A percentile compares a stretch with the other conserved stretches of the same genome.
These are phyloP conservation scores for Cyberlindnera americana DNA, from an alignment of 805 yeast species.

Conservation along the genomic window DNA sequence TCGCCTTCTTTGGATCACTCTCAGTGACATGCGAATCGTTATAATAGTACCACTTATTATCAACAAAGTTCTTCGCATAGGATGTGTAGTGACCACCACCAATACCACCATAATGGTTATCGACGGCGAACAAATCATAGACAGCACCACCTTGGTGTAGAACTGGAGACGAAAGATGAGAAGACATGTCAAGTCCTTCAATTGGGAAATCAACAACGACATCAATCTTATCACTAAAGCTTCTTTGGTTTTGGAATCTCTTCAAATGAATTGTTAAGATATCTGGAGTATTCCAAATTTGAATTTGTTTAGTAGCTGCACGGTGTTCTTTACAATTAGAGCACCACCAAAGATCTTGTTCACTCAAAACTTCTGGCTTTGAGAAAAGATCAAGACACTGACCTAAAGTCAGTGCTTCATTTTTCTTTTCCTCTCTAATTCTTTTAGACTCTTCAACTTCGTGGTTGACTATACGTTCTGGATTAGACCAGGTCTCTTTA, in stretches of 20 bases:
- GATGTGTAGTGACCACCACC: constrained; percentile 99
- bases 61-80: constrained; percentile 73
- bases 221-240: constrained; percentile 86
- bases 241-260: constrained; percentile 79
- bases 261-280: constrained; percentile 85
- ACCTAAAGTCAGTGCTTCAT: constrained; percentile 51
- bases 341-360: constrained; percentile 92
- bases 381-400: constrained; percentile 77
- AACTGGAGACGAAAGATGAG: constrained; percentile 42
- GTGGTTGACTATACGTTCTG: constrained; percentile 46
- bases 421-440: constrained; percentile 27
- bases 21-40: constrained; percentile 77
- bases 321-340: constrained; percentile 85
- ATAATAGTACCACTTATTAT: constrained; percentile 80
- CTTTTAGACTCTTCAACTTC: constrained; percentile 49
- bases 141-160: constrained; percentile 34
- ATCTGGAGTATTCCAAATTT: constrained; percentile 93
- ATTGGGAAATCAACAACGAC: constrained; percentile 85
- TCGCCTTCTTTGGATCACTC: constrained; percentile 54
- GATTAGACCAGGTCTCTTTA: constrained; percentile 52
- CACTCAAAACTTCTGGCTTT: constrained; percentile 78
- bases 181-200: constrained; percentile 68
- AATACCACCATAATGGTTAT: constrained; percentile 91
- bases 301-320: constrained; percentile 87
- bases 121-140: constrained; percentile 89